Evolutionary conservation across 2,329 filamentous ascomycete genomes (phyloP).

Genomic region (Mariannaea sp.): DNA sequence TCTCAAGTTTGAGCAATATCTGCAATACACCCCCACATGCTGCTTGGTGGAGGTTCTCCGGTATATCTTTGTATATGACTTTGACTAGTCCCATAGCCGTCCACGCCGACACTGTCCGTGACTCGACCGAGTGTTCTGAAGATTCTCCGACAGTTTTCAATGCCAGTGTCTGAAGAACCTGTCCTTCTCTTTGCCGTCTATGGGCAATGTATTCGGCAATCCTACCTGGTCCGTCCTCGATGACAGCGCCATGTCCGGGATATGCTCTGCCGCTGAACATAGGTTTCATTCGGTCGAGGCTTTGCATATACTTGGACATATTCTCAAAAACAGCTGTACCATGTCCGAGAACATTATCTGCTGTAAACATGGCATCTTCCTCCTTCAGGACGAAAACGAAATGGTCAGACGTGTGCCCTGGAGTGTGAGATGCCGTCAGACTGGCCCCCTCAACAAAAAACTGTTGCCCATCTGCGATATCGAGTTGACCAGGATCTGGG

Average conservation of each 20-base stretch:
- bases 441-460: conserved; percentile 67
- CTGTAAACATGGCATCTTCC: conserved; percentile 84
- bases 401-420: conserved; percentile 81
- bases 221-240: conserved; percentile 72
- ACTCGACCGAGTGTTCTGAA: conserved; percentile 34
- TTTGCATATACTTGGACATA: conserved; percentile 68
- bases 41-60: conserved; percentile 73
- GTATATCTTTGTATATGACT: conserved; percentile 81
- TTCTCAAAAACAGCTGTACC: conserved; percentile 87
- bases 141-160: conserved; percentile 39
- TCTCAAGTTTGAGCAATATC: conserved; percentile 77
- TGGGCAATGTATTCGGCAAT: conserved; percentile 85
- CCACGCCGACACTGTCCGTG: conserved; percentile 53
- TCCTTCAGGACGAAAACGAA: conserved; percentile 78
- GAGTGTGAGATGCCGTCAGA: conserved; percentile 64
- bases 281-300: conserved; percentile 69
- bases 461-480: conserved; percentile 55
- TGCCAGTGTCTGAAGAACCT: conserved; percentile 69
- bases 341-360: conserved; percentile 86
- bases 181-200: conserved; percentile 76
- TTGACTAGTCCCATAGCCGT: conserved; percentile 83
- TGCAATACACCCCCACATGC: conserved; percentile 78
- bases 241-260: conserved; percentile 82
- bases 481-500: conserved; percentile 55
- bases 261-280: conserved; percentile 74